These are phyloP conservation scores for Aspergillus bertholletiae DNA, from an alignment of 495 filamentous ascomycete genomes.

Conservation along the genomic window DNA sequence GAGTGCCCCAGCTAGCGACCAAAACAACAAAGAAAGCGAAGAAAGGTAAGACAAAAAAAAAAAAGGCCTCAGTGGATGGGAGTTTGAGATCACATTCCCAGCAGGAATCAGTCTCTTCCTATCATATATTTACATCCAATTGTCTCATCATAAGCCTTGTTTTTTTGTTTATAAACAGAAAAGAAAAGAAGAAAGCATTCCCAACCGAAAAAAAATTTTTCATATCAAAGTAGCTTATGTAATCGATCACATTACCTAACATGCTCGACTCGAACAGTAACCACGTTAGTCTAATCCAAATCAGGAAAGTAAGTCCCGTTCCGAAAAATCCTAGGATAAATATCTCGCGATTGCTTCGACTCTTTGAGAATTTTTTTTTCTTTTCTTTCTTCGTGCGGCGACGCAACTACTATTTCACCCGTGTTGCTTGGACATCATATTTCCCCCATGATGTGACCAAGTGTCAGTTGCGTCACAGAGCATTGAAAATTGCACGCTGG, in stretches of 20 bases:
- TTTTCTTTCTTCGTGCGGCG: slow-evolving; percentile 60
- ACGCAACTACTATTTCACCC: slow-evolving; percentile 44
- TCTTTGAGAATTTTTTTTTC: slow-evolving; percentile 28
- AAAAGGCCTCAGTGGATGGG: slow-evolving; percentile 45
- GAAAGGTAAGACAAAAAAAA: slow-evolving; percentile 7
- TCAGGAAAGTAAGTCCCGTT: not conserved
- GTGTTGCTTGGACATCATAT: slow-evolving; percentile 27
- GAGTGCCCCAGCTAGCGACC: not conserved
- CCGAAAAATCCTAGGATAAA: slow-evolving; percentile 19
- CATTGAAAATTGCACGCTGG: slow-evolving; percentile 57
- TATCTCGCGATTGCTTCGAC: slow-evolving; percentile 3
- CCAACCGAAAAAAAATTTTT: slow-evolving; percentile 6
- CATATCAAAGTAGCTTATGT: not conserved
- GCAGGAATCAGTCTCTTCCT: slow-evolving; percentile 59
- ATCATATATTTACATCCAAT: slow-evolving; percentile 48
- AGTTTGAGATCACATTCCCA: slow-evolving; percentile 50
- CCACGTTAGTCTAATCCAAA: not conserved
- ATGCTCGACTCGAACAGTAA: not conserved
- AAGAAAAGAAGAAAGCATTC: slow-evolving; percentile 9
- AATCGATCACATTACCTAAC: not conserved
- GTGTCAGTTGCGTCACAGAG: slow-evolving; percentile 63
- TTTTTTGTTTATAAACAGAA: slow-evolving; percentile 20
- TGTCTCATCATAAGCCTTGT: slow-evolving; percentile 54
- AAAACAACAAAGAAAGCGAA: slow-evolving; percentile 4
- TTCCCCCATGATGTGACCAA: slow-evolving; percentile 51